phyloP scores from a whole-genome alignment of 2,329 filamentous ascomycete species.

The Tothia fuscella region DNA sequence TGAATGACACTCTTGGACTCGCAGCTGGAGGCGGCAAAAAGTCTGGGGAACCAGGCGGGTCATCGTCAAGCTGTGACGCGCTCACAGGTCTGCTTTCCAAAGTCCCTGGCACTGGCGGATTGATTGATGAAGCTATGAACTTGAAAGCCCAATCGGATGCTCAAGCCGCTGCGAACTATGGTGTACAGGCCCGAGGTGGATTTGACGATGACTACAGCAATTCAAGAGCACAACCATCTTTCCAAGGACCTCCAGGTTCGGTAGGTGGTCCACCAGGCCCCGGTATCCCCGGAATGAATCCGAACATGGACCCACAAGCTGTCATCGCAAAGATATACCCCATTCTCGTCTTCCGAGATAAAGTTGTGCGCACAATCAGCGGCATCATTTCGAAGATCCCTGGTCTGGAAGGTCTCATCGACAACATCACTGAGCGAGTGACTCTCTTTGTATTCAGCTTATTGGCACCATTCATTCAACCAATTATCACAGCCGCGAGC shows the following conservation, averaged over 20 bases:
- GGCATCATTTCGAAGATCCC: slow-evolving; percentile 83
- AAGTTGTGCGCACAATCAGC: slow-evolving; percentile 74
- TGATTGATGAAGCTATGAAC: slow-evolving; percentile 34
- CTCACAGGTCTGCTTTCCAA: slow-evolving; percentile 63
- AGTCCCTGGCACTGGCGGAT: slow-evolving; percentile 48
- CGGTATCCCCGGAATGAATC: slow-evolving; percentile 61
- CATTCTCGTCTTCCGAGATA: slow-evolving; percentile 61
- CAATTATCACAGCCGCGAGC: slow-evolving; percentile 79
- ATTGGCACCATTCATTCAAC: slow-evolving; percentile 80
- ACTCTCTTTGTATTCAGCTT: slow-evolving; percentile 87
- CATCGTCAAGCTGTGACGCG: slow-evolving; percentile 17
- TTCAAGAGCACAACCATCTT: slow-evolving; percentile 24
- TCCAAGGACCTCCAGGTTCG: slow-evolving; percentile 33
- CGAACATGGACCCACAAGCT: slow-evolving; percentile 51
- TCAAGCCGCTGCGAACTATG: slow-evolving; percentile 27
- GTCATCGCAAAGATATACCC: slow-evolving; percentile 66
- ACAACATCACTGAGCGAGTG: slow-evolving; percentile 85
- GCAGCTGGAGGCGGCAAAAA: slow-evolving; percentile 24
- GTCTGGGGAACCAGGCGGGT: slow-evolving; percentile 20
- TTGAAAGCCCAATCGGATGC: slow-evolving; percentile 37
- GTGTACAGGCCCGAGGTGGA: slow-evolving; percentile 43
- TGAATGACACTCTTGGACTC: slow-evolving; percentile 32
- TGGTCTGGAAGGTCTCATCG: slow-evolving; percentile 76
- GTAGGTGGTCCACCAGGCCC: slow-evolving; percentile 32
- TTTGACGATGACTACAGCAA: slow-evolving; percentile 24